These are phyloP conservation scores for Clitopilus hobsonii DNA, from an alignment of 768 basidiomycete genomes.

Conservation along the genomic window DNA sequence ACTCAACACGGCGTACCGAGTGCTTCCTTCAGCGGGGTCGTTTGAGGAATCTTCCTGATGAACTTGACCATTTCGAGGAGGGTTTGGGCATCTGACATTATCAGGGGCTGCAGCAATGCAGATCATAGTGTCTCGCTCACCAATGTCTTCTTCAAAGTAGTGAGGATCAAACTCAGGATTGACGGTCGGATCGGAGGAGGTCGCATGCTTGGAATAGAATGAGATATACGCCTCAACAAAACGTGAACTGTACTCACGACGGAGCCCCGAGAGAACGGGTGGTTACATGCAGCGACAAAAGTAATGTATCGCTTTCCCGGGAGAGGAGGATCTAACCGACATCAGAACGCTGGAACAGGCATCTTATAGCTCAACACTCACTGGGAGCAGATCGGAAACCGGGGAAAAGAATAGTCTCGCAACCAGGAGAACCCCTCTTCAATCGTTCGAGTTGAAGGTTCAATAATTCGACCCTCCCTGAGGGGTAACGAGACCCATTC, in stretches of 20 bases:
- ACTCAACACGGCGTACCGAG: constrained; percentile 4
- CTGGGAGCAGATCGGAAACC: constrained; percentile 15
- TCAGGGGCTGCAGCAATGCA: not conserved
- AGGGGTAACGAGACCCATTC: constrained; percentile 6
- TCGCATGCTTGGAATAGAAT: constrained; percentile 19
- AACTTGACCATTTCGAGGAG: constrained; percentile 15
- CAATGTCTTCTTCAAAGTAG: constrained; percentile 37
- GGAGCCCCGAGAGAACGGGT: constrained; percentile 43
- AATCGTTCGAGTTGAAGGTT: constrained; percentile 19
- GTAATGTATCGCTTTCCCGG: constrained; percentile 39
- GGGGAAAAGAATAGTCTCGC: constrained; percentile 27
- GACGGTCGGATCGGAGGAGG: constrained; percentile 25
- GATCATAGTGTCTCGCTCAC: constrained; percentile 14
- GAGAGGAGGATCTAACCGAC: constrained; percentile 24
- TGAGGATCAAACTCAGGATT: constrained; percentile 35
- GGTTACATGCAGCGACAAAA: constrained; percentile 30
- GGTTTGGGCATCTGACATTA: constrained; percentile 9
- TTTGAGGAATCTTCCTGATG: constrained; percentile 10
- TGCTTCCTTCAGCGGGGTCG: constrained; percentile 15
- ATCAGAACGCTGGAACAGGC: not conserved
- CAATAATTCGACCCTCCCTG: constrained; percentile 9
- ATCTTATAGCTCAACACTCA: not conserved
- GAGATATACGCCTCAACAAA: not conserved
- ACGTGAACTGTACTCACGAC: constrained; percentile 29
- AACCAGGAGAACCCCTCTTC: constrained; percentile 17